A percentile compares a stretch with the other conserved stretches of the same genome.
These are phyloP conservation scores for Gastrodia elata DNA, from an alignment of 106 monocot species.

Conservation along the genomic window DNA sequence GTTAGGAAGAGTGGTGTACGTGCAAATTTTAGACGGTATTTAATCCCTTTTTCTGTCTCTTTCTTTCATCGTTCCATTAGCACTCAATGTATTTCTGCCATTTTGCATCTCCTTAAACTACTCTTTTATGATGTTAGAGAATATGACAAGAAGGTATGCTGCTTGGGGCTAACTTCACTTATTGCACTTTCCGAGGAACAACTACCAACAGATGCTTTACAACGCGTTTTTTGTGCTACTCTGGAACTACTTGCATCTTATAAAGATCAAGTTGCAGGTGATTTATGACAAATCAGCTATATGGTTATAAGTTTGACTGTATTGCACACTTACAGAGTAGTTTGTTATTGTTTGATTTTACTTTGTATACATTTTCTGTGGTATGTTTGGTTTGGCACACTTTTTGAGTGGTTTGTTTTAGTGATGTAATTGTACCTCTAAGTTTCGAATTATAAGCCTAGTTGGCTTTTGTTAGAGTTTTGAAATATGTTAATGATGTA, in stretches of 20 bases:
- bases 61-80: background rate
- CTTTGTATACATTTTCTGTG: background rate
- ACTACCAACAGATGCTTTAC: constrained; percentile 67
- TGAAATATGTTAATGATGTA: background rate
- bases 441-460: background rate
- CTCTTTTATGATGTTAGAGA: constrained; percentile 43
- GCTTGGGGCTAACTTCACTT: constrained; percentile 91
- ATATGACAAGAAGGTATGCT: constrained; percentile 96
- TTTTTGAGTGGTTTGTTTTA: background rate
- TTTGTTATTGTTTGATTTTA: background rate
- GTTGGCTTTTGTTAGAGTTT: background rate
- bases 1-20: constrained; percentile 73
- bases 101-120: background rate
- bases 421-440: background rate
- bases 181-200: constrained; percentile 60
- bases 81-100: background rate
- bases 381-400: constrained; percentile 2
- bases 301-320: background rate
- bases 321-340: background rate
- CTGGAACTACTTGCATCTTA: constrained; percentile 82
- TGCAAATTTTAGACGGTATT: constrained; percentile 77
- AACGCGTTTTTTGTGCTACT: constrained; percentile 64
- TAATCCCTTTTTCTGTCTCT: background rate
- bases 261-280: constrained; percentile 97
- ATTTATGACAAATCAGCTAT: constrained; percentile 2